Evolutionary conservation across 2,329 filamentous ascomycete genomes (phyloP).

Genomic region (Madurella fahalii): DNA sequence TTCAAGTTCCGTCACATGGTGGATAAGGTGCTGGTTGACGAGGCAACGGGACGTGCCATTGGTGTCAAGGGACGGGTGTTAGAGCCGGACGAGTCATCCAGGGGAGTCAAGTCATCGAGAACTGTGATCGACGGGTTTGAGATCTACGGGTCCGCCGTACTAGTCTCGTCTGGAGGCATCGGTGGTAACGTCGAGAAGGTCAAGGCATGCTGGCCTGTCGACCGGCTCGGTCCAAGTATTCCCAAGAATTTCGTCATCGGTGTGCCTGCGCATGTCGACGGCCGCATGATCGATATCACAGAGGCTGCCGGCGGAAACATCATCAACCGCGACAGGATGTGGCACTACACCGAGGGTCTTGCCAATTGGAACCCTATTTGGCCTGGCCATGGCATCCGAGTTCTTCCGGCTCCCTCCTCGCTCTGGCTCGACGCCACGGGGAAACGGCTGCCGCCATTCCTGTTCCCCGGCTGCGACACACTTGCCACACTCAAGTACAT

Average conservation of each 20-base stretch:
- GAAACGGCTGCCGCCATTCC: conserved; percentile 51
- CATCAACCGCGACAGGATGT: conserved; percentile 61
- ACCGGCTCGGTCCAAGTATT: conserved; percentile 52
- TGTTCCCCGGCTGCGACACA: conserved; percentile 56
- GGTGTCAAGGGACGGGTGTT: conserved; percentile 53
- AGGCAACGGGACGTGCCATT: conserved; percentile 43
- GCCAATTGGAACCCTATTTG: conserved; percentile 61
- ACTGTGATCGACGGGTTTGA: conserved; percentile 49
- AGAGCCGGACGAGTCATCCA: conserved; percentile 44
- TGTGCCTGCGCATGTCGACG: conserved; percentile 61
- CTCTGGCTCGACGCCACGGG: conserved; percentile 60
- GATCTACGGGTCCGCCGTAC: conserved; percentile 47
- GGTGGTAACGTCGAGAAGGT: conserved; percentile 59
- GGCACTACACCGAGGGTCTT: conserved; percentile 62
- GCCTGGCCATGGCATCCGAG: conserved; percentile 57
- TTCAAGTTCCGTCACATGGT: conserved; percentile 56
- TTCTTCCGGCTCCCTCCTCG: conserved; percentile 57
- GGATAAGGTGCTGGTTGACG: conserved; percentile 53
- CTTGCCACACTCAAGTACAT: conserved; percentile 56
- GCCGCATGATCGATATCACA: conserved; percentile 57
- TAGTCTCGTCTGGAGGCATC: conserved; percentile 56
- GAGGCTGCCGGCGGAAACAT: conserved; percentile 49
- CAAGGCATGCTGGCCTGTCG: conserved; percentile 53
- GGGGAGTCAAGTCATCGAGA: conserved; percentile 52
- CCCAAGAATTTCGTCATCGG: conserved; percentile 56